Base-by-base conservation (phyloP, 1,284 basidiomycete genomes). In the Irpex sp. region DNA sequence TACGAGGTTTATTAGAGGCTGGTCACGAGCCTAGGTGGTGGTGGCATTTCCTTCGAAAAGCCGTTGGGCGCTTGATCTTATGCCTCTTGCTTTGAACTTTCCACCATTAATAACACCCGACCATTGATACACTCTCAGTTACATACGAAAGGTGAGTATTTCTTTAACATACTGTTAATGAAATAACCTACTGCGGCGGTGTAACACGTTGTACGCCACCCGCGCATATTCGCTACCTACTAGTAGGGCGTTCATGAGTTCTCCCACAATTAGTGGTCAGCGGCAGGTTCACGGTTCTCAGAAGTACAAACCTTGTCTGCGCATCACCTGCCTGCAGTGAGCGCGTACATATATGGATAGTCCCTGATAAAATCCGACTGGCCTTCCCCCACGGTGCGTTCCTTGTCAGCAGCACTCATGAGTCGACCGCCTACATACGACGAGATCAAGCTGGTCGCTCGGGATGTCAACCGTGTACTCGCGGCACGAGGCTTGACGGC, bases 401-500 rank as follows among this genome's bases (percentile, higher is more conserved):
- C 39, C 39, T 45, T 45, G 39, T 14, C 39, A 14, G 39, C 39
- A 45, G 4, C 51, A 53, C 39, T 45, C 39, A 51, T 51, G 48
- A 51, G 48, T 51, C 48, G 14, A n/a, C n/a, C 28, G 4, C 61
- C 61, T 3, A 57, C 58, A 18, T 14, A 9, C 18, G 21, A 57
- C 16, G 65, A 66, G 51, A 21, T 66, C 35, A 55, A 48, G 10
- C n/a, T 18, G 7, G 61, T 63, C 12, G 59, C 63, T 28, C 48
- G 53, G 9, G 61, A 57, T 42, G 62, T 60, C 8, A 42, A 61
- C 5, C 47, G 39, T 5, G 54, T 63, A 2, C 56, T 68, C 21
- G 35, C 33, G 6, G 3, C 37, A 2, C 37, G 69, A 36, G 67
- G 66, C 5, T 64, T 78, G 23, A 18, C 60, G 7, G 71, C 71